phyloP scores from a whole-genome alignment of 73 alveolate species.

The Paraurostyla sp. region DNA sequence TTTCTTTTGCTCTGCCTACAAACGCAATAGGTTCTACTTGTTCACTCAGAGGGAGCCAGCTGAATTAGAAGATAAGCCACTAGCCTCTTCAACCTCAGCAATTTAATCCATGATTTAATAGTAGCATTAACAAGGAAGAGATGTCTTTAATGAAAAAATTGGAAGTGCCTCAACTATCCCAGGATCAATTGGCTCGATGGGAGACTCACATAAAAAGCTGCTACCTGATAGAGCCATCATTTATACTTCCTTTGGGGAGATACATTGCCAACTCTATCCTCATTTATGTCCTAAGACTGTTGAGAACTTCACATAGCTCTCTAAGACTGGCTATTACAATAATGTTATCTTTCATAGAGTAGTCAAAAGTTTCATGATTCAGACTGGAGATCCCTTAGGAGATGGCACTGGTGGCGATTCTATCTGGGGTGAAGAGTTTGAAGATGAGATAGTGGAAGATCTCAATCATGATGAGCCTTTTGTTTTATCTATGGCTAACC shows the following conservation, averaged over 20 bases:
- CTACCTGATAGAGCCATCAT: constrained; percentile 38
- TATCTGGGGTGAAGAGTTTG: constrained; percentile 85
- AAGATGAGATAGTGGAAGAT: constrained; percentile 78
- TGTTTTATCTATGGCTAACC: constrained; percentile 92
- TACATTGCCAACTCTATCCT: constrained; percentile 46
- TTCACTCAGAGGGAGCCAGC: constrained; percentile 80
- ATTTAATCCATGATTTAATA: constrained; percentile 43
- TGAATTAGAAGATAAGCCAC: constrained; percentile 72
- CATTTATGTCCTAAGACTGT: constrained; percentile 87
- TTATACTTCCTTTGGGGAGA: constrained; percentile 57
- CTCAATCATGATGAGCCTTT: constrained; percentile 85
- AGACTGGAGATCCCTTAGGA: constrained; percentile 89
- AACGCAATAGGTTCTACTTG: constrained; percentile 74
- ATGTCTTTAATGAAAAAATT: constrained; percentile 79
- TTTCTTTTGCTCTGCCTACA: constrained; percentile 80
- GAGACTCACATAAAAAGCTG: neutral
- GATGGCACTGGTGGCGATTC: constrained; percentile 80
- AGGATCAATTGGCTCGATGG: neutral
- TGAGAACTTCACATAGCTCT: constrained; percentile 91
- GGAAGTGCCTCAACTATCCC: constrained; percentile 57
- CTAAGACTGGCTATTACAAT: constrained; percentile 81
- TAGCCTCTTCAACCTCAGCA: constrained; percentile 67
- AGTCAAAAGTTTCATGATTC: constrained; percentile 85
- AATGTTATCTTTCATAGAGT: constrained; percentile 86
- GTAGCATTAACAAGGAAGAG: constrained; percentile 79